Base-by-base conservation (phyloP, 1,284 basidiomycete genomes). In the Leccinum pachyderme region DNA sequence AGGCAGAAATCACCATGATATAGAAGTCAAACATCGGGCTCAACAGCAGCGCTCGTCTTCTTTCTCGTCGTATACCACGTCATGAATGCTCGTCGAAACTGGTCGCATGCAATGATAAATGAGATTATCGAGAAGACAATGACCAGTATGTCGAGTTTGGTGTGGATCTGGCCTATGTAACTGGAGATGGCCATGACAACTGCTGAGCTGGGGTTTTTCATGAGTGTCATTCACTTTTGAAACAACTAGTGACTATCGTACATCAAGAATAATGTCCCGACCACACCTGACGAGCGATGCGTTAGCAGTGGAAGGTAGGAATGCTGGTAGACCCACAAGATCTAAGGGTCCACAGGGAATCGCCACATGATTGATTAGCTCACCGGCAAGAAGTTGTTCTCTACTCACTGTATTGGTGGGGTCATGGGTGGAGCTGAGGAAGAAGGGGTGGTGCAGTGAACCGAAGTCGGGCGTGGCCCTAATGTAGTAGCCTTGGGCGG, bases 251-350 rank as follows among this genome's bases (percentile, higher is more conserved):
- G 9, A 27, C 6, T 5, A 13, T 18, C 63, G 37, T 48, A 65
- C 63, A 69, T 61, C 5, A 65, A 32, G 51, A 69, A 65, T 33
- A 67, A 49, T 3, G 48, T n/a, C 3, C 64, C 63, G 18, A 67
- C 64, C 45, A 65, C 29, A 12, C 53, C 63, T 65, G 15, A 32
- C 7, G 47, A 49, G 7, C 5, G 25, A 24, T 22, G 15, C 9
- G 12, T 56, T 9, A 39, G 48, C 4, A 22, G 24, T 12, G 1
- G 32, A 45, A 22, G 12, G 47, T 18, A 9, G 22, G 41, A 27
- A 12, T 18, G 24, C 6, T 12, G 4, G 15, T 33, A 24, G 27
- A 55, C 55, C 47, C 48, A 67, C 63, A 63, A 45, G 57, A 55
- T 47, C 66, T 68, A 12, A 47, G 43, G 9, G 35, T 27, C 18